A percentile compares a stretch with the other conserved stretches of the same genome.
These are phyloP conservation scores for Hortiboletus flavorubellus DNA, from an alignment of 768 basidiomycete species.

Conservation along the genomic window DNA sequence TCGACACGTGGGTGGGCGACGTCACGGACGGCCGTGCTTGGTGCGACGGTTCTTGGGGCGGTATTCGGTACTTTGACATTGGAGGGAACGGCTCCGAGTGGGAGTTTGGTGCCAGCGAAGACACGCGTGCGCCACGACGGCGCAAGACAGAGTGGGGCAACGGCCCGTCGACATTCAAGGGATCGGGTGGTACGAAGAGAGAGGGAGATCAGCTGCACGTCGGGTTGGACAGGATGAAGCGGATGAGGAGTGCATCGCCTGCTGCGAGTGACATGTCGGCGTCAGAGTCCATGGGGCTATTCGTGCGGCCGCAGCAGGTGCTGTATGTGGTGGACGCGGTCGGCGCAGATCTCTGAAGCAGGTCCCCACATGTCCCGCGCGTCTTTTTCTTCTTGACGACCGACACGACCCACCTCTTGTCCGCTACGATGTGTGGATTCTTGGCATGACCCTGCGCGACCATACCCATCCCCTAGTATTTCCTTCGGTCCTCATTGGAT, in stretches of 20 bases:
- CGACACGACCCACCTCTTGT: neutral
- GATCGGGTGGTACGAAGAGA: conserved; percentile 40
- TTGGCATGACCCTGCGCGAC: conserved; percentile 8
- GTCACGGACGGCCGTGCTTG: conserved; percentile 65
- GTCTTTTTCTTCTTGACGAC: conserved; percentile 6
- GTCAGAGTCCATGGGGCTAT: conserved; percentile 68
- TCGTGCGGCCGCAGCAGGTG: conserved; percentile 83
- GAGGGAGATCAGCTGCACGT: conserved; percentile 52
- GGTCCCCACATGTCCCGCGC: neutral
- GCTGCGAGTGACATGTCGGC: conserved; percentile 54
- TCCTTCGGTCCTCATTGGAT: conserved; percentile 6
- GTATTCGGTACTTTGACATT: conserved; percentile 82
- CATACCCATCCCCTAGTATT: conserved; percentile 11
- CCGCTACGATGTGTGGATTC: conserved; percentile 2
- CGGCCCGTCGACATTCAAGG: conserved; percentile 38
- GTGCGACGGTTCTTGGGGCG: conserved; percentile 84
- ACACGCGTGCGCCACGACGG: conserved; percentile 28
- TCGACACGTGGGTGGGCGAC: conserved; percentile 50
- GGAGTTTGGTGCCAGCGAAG: conserved; percentile 54
- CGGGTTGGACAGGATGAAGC: conserved; percentile 45
- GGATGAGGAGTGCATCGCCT: conserved; percentile 67
- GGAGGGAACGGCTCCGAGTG: conserved; percentile 54
- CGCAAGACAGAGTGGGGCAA: conserved; percentile 23
- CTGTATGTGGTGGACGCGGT: conserved; percentile 85
- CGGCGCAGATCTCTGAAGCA: conserved; percentile 53